phyloP scores from a whole-genome alignment of 176 grass and related monocot genomes.

The Themeda triandra region DNA sequence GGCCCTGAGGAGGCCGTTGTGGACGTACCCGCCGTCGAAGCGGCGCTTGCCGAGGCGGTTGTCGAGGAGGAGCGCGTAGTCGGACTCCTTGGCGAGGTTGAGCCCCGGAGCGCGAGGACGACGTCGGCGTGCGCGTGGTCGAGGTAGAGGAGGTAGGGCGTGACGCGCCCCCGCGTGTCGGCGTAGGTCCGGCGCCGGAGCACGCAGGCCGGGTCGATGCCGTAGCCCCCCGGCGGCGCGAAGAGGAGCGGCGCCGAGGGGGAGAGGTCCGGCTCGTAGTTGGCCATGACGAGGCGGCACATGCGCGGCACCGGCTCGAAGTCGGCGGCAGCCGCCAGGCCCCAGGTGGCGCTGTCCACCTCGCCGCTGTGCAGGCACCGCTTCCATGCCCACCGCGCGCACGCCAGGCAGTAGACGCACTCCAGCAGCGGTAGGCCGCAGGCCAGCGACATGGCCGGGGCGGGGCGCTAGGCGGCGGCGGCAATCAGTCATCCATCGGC shows the following conservation, averaged over 20 bases:
- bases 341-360: conserved; percentile 82
- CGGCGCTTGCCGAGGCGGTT: conserved; percentile 77
- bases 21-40: conserved; percentile 84
- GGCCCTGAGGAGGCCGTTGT: conserved; percentile 80
- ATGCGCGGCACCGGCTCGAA: conserved; percentile 74
- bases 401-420: conserved; percentile 96
- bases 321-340: conserved; percentile 55
- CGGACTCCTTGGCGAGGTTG: conserved; percentile 73
- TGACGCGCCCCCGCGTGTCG: conserved; percentile 65
- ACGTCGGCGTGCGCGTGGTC: conserved; percentile 74
- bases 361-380: conserved; percentile 78
- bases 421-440: conserved; percentile 86
- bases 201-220: conserved; percentile 36
- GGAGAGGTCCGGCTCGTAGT: conserved; percentile 53
- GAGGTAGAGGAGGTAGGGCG: conserved; percentile 83
- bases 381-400: conserved; percentile 94
- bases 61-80: conserved; percentile 80
- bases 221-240: conserved; percentile 20
- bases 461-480: neutral
- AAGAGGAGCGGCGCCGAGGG: conserved; percentile 11
- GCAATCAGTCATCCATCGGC: conserved; percentile 22
- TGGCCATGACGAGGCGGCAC: conserved; percentile 87
- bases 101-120: conserved; percentile 72
- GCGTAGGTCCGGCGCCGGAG: conserved; percentile 60
- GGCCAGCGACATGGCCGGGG: conserved; percentile 54